Base-by-base conservation (phyloP, 1,284 basidiomycete genomes). In the Boletus smithii region DNA sequence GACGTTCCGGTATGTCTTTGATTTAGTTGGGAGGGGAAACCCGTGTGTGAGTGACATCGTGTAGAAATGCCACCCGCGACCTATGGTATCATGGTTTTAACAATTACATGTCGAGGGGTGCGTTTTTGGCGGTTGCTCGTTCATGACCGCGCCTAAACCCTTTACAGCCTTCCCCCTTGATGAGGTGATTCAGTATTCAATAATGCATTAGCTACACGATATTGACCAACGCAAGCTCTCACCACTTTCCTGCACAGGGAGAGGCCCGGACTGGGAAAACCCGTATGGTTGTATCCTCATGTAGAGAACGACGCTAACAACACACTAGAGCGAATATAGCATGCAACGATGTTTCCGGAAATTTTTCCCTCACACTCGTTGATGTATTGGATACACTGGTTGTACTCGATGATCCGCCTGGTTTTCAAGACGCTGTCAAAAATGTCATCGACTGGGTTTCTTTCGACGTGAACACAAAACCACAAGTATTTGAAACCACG, bases 401-500 rank as follows among this genome's bases (percentile, higher is more conserved):
- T 24, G 81, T 92, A 18, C 74, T 94, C 20, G 77, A 81, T 54
- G 88, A 94, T 62, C 74, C 72, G 18, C 61, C 69, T 44, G 86
- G 83, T 5, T 94, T 94, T 61, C 84, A 90, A 57, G 72, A 70
- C 22, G 89, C 86, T 7, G 85, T 93, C 44, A 78, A 76, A 47
- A 79, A 88, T 54, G 76, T 87, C 44, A 86, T 93, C 48, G 66
- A 83, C 46, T 81, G 77, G 73, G 89, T 94, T 36, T 84, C 81
- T 3, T 94, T 93, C 60, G 84, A 94, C 60, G 87, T 93, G 51
- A 85, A 94, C 66, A 90, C 90, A 26, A 89, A 83, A 69, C 91
- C 91, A 30, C 94, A 97, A 74, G 84, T 93, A 4, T 94, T 94
- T 60, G 91, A 94, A 70, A 88, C 88, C 14, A 95, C 88, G 2